Evolutionary conservation across 2,329 filamentous ascomycete genomes (phyloP), one percentile per base, ranked within the genome.

Genomic region (Lasiodiplodia sp.): DNA sequence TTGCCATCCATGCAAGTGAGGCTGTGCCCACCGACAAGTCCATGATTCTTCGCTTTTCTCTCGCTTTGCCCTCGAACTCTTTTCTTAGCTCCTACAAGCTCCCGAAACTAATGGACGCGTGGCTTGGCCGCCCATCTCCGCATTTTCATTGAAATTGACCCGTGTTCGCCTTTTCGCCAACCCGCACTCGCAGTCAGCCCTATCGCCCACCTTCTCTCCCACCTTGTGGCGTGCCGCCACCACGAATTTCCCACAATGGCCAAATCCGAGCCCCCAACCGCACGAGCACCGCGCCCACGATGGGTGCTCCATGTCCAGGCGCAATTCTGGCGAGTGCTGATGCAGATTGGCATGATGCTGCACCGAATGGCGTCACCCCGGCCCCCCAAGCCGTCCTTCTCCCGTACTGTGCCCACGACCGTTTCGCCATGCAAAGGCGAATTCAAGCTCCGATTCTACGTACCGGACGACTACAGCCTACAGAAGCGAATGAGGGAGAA

Each of bases 301-400:
- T 87, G 86, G 83, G 85, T 88, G 74, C 84, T 92, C 12, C 85
- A 86, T 67, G 72, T 89, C 65, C 86, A 91, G 76, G 90, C 91
- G 57, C 80, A 84, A 34, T 86, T 89, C 76, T 92, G 89, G 89
- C 86, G 91, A 65, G 84, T 86, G 68, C 82, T 92, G 52, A 91
- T 92, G 86, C 84, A 83, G 69, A 84, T 92, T 68, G 90, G 89
- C 74, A 92, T 92, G 89, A 82, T 86, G 69, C 80, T 92, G 49
- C 90, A 93, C 76, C 86, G 85, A 67, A 79, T 89, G 69, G 86
- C 89, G 0, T 80, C 84, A 52, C 89, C 89, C 7, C 83, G 85
- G 62, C 88, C 90, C 6, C 87, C 88, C 1, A 81, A 80, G 38
- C 89, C 89, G 2, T 79, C 83, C 37, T 92, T 92, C 79, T 82